Evolutionary conservation across 345 rosid species (phyloP).

Genomic region (Populus davidiana): DNA sequence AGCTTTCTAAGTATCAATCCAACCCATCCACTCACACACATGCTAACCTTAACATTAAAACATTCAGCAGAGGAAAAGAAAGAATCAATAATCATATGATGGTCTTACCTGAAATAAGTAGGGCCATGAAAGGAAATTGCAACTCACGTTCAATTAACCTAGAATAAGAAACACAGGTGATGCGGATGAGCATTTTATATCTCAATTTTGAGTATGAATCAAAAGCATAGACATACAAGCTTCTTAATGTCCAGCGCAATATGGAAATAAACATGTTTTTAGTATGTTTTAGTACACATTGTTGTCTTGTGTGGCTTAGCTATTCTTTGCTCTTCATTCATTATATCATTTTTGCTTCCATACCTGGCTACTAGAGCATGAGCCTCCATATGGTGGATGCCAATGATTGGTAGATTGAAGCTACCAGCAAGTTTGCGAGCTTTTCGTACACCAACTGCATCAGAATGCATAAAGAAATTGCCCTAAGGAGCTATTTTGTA

Average conservation of each 20-base stretch:
- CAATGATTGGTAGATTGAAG: constrained; percentile 65
- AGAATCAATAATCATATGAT: neutral
- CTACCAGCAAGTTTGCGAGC: constrained; percentile 70
- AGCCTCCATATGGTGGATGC: constrained; percentile 98
- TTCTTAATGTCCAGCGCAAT: no score
- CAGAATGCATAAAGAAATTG: constrained; percentile 12
- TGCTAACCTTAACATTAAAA: neutral
- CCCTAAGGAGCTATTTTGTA: neutral
- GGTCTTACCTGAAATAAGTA: constrained; percentile 81
- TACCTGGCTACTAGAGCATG: constrained; percentile 93
- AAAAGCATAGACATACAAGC: neutral
- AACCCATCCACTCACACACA: neutral
- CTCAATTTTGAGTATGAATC: neutral
- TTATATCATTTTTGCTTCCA: neutral
- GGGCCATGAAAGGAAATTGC: constrained; percentile 86
- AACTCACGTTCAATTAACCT: constrained; percentile 70
- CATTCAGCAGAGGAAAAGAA: neutral
- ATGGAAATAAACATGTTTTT: neutral
- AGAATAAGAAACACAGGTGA: constrained; percentile 10
- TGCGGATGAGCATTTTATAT: neutral
- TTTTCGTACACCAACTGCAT: constrained; percentile 85
- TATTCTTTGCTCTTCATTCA: neutral
- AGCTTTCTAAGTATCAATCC: neutral
- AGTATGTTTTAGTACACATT: neutral
- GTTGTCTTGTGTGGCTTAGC: neutral